Percentiles rank a stretch among this genome's conserved stretches.
Conservation (phyloP, 73 alveolate genomes). For the Paramecium primaurelia region DNA sequence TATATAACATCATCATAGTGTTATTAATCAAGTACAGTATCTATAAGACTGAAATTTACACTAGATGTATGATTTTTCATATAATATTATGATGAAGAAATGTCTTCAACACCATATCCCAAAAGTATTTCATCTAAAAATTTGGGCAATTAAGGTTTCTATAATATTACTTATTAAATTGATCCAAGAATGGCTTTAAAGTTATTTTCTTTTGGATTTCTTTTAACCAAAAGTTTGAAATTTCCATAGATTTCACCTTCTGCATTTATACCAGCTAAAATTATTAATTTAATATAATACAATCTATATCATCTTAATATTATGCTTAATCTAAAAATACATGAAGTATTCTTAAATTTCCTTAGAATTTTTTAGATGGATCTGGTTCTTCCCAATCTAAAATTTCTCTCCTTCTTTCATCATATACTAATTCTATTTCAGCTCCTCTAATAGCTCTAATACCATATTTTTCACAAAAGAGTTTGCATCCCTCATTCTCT, state of each 20-base stretch:
- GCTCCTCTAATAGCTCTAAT: conserved; percentile 46
- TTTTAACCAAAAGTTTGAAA: not conserved
- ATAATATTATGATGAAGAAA: not conserved
- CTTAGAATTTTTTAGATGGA: conserved; percentile 5
- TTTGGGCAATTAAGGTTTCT: not conserved
- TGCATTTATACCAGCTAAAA: conserved; percentile 11
- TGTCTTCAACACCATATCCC: conserved; percentile 43
- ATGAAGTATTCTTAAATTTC: conserved; percentile 6
- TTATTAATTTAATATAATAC: not conserved
- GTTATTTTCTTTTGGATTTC: conserved; percentile 48
- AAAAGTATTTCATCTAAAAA: not conserved
- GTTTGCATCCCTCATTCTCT: conserved; percentile 41
- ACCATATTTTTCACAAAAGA: conserved; percentile 45
- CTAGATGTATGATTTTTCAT: not conserved
- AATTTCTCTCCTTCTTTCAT: conserved; percentile 47
- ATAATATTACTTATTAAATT: not conserved
- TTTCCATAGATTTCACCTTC: conserved; percentile 47
- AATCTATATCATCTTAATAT: conserved; percentile 9
- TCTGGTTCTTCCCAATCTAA: conserved; percentile 29
- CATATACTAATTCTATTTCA: conserved; percentile 29
- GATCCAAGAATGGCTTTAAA: conserved; percentile 3
- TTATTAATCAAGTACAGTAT: not conserved
- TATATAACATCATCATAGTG: not conserved
- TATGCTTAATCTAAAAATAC: conserved; percentile 9
- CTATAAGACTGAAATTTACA: not conserved